Conservation (phyloP, 306 rosid genomes). For the Fagus crenata region DNA sequence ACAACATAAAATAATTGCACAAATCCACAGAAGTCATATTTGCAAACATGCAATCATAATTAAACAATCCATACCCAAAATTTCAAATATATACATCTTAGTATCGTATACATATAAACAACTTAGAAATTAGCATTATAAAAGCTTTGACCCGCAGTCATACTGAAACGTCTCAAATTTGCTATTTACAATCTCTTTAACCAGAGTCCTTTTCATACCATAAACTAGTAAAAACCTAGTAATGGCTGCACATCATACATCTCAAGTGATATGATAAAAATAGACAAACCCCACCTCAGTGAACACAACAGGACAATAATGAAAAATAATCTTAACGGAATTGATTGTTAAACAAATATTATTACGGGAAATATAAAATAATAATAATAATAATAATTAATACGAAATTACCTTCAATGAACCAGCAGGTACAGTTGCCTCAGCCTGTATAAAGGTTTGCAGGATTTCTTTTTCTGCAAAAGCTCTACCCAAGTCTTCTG, state of each 20-base stretch:
- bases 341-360: neutral
- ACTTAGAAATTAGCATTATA: neutral
- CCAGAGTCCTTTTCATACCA: neutral
- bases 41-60: neutral
- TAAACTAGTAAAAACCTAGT: too few species aligned
- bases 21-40: neutral
- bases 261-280: neutral
- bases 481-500: slow-evolving; percentile 88
- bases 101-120: neutral
- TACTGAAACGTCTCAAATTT: neutral
- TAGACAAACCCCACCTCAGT: neutral
- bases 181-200: neutral
- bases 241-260: neutral
- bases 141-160: neutral
- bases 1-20: neutral
- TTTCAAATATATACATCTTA: neutral
- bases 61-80: neutral
- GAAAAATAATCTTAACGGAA: neutral
- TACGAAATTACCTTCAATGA: slow-evolving; percentile 59
- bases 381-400: neutral
- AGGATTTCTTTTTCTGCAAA: slow-evolving; percentile 69
- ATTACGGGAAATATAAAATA: neutral
- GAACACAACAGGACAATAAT: neutral
- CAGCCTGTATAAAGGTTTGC: slow-evolving; percentile 59
- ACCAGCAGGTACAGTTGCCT: slow-evolving; percentile 55